Base-by-base conservation (phyloP, 2,329 filamentous ascomycete genomes). In the Sporothrix pallida region DNA sequence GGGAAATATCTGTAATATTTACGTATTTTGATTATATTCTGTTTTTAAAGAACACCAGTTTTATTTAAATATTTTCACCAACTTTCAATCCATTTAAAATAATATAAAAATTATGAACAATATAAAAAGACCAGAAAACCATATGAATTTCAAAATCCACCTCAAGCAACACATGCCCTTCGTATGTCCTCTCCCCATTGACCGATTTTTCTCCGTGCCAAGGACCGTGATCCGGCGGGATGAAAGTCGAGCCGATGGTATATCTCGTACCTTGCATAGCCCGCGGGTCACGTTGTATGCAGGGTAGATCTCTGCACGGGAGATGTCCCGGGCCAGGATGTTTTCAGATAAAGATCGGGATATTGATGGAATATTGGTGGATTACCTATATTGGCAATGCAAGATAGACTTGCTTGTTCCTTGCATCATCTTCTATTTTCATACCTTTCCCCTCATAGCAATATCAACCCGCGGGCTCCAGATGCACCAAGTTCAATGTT, bases 201-300 rank as follows among this genome's bases (percentile, higher is more conserved):
- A 8, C 56, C 56, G 26, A 60, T 23, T n/a, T 15, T 37, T 26
- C 13, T 8, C 56, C 26, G 26, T 37, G 26, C 26, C 26, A 60
- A 60, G 56, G 31, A 37, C 26, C 56, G 26, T 17, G 56, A 37
- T 8, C 26, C 56, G 56, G 26, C 8, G 26, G 7, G 2, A 37
- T 37, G 5, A 50, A 50, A 50, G 48, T 17, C 48, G 17, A 50
- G 48, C 48, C 48, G 48, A 50, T 37, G 31, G 31, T 65, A 3
- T 15, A 23, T 46, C 20, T 23, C 26, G 37, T 65, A 6, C 37
- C n/a, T 46, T 46, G 60, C 60, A 65, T 46, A 10, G n/a, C 3
- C 60, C 60, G 37, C n/a, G 42, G n/a, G 37, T 63, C 60, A 46
- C 60, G 60, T 65, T 65, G 60, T 65, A 65, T 65, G 60, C 37